Conservation (phyloP, 345 rosid genomes). For the Linum lewisii region DNA sequence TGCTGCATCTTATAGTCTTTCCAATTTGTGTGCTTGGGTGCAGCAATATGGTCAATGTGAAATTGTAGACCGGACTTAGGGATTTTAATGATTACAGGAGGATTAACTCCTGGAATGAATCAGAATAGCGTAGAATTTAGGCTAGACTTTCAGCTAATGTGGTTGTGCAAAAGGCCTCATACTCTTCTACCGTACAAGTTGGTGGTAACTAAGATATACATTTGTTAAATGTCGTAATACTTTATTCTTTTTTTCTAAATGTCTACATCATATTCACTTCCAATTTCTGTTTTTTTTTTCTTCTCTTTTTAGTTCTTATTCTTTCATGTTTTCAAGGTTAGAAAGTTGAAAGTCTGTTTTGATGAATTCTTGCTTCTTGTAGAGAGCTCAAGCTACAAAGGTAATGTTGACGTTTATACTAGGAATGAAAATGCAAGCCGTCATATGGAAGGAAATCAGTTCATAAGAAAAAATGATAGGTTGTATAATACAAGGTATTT, state of each 20-base stretch:
- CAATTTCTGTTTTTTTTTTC: not conserved
- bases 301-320: not conserved
- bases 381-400: conserved; percentile 69
- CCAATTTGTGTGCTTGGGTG: no score
- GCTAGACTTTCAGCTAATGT: not conserved
- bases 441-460: conserved; percentile 32
- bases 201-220: not conserved
- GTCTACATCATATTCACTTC: not conserved
- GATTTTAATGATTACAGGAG: not conserved
- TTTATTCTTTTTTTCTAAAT: not conserved
- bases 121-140: not conserved
- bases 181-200: not conserved
- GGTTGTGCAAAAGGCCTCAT: not conserved
- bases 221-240: not conserved
- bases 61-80: not conserved
- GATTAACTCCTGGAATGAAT: not conserved
- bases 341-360: not conserved
- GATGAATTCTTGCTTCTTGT: conserved; percentile 17
- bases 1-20: no score
- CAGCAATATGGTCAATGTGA: no score
- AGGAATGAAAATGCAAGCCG: conserved; percentile 30
- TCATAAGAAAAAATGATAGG: conserved; percentile 30
- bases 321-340: not conserved
- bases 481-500: conserved; percentile 63
- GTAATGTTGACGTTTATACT: conserved; percentile 37